These are phyloP conservation scores for Penicillium rolfsii DNA, from an alignment of 2,329 filamentous ascomycete genomes.

Conservation along the genomic window DNA sequence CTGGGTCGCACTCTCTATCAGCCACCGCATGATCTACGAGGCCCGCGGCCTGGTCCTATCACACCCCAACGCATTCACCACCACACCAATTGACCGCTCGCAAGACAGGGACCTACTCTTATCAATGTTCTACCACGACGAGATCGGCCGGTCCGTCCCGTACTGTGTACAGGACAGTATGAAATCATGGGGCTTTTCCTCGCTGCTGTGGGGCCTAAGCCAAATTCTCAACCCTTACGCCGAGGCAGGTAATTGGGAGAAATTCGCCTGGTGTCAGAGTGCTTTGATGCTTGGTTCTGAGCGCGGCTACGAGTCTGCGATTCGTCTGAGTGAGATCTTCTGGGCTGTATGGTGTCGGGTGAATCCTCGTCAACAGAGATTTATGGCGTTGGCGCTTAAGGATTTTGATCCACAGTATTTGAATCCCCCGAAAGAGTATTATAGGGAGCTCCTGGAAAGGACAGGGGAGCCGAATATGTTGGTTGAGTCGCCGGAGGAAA, in stretches of 20 bases:
- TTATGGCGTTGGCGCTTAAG: background rate
- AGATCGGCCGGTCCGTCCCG: background rate
- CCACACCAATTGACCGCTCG: background rate
- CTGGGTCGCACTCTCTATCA: slow-evolving; percentile 11
- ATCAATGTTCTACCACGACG: slow-evolving; percentile 3
- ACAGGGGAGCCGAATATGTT: background rate
- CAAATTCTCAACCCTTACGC: background rate
- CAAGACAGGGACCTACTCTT: background rate
- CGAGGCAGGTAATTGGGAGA: background rate
- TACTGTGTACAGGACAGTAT: background rate
- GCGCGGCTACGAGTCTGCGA: background rate
- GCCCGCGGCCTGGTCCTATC: slow-evolving; percentile 6
- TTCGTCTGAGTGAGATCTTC: background rate
- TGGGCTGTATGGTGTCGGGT: background rate
- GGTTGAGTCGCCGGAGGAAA: background rate
- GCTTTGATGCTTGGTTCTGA: background rate
- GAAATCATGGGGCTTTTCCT: background rate
- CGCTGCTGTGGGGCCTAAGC: background rate
- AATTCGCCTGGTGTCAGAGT: background rate
- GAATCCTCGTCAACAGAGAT: background rate
- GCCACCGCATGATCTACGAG: slow-evolving; percentile 7
- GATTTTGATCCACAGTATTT: slow-evolving; percentile 1
- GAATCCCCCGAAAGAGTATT: background rate
- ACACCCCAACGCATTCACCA: background rate
- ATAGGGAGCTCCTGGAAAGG: background rate